Evolutionary conservation across 2,329 filamentous ascomycete species (phyloP).

Genomic region (Colletotrichum camelliae): DNA sequence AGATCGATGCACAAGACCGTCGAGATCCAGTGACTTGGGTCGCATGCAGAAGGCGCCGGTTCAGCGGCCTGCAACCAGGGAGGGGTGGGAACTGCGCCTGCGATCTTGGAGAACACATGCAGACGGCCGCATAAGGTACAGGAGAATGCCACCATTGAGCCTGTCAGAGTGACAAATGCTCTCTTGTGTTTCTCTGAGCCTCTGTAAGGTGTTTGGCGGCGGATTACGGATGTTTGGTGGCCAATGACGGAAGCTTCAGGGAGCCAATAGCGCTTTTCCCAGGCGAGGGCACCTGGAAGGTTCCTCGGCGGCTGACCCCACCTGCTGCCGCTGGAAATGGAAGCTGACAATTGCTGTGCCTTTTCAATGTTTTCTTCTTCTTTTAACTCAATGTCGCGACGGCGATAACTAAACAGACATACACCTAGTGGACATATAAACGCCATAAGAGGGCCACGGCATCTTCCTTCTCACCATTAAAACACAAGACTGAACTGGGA

Average conservation of each 20-base stretch:
- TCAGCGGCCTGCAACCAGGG: not conserved
- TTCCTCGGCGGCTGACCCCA: not conserved
- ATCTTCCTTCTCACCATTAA: not conserved
- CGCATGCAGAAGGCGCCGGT: slow-evolving; percentile 7
- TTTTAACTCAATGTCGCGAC: not conserved
- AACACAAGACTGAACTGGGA: not conserved
- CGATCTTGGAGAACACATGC: slow-evolving; percentile 4
- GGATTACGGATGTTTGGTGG: not conserved
- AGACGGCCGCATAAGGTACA: not conserved
- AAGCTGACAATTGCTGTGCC: slow-evolving; percentile 5
- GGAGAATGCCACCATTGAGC: not conserved
- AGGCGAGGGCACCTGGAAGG: slow-evolving; percentile 7
- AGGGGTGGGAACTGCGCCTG: not conserved
- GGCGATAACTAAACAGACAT: not conserved
- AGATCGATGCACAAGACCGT: not conserved
- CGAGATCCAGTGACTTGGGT: slow-evolving; percentile 11
- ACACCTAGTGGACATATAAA: not conserved
- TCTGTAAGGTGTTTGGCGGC: not conserved
- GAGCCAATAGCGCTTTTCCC: not conserved
- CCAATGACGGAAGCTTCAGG: not conserved
- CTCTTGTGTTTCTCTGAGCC: not conserved
- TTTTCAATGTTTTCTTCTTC: not conserved
- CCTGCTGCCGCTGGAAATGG: not conserved
- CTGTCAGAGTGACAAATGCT: not conserved
- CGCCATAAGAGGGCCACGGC: not conserved